A percentile compares a stretch with the other conserved stretches of the same genome.
Evolutionary conservation across 352 stramenopile genomes (phyloP).

Genomic region (Phytophthora agathidicida): DNA sequence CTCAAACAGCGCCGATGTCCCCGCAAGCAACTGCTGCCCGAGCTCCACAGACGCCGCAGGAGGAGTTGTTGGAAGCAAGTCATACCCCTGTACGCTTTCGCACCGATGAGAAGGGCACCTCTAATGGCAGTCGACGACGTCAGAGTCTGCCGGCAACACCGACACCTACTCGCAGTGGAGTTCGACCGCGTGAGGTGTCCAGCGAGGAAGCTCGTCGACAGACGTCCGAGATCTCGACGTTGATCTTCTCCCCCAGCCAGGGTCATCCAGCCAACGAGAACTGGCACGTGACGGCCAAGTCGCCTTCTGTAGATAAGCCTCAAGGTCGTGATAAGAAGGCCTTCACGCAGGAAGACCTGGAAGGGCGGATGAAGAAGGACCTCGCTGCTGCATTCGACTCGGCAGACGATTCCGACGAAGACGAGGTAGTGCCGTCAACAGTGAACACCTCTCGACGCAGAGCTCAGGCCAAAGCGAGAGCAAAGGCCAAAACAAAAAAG

Average conservation of each 20-base stretch:
- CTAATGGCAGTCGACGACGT: slow-evolving; percentile 33
- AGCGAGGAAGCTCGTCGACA: slow-evolving; percentile 42
- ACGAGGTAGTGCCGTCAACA: slow-evolving; percentile 10
- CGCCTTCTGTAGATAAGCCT: slow-evolving; percentile 45
- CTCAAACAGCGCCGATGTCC: slow-evolving; percentile 15
- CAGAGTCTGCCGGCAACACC: slow-evolving; percentile 55
- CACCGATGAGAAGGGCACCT: slow-evolving; percentile 34
- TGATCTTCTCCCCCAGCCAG: slow-evolving; percentile 68
- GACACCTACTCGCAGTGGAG: slow-evolving; percentile 39
- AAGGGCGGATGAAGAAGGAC: slow-evolving; percentile 70
- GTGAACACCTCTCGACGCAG: slow-evolving; percentile 28
- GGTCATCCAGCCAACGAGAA: slow-evolving; percentile 23
- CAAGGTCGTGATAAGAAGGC: slow-evolving; percentile 21
- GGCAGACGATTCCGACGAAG: slow-evolving; percentile 32
- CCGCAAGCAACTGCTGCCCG: slow-evolving; percentile 8
- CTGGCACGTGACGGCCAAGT: slow-evolving; percentile 71
- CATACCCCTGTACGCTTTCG: slow-evolving; percentile 46
- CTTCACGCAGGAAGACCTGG: slow-evolving; percentile 64
- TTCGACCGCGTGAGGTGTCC: slow-evolving; percentile 40
- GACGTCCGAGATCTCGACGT: slow-evolving; percentile 23
- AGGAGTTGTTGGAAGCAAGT: slow-evolving; percentile 45
- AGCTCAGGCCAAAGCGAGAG: slow-evolving; percentile 26
- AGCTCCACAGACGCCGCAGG: slow-evolving; percentile 36
- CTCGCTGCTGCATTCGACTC: slow-evolving; percentile 51
- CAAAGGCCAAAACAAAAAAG: slow-evolving; percentile 30